Conservation (phyloP, 441 rosid species). For the Croton setiger region DNA sequence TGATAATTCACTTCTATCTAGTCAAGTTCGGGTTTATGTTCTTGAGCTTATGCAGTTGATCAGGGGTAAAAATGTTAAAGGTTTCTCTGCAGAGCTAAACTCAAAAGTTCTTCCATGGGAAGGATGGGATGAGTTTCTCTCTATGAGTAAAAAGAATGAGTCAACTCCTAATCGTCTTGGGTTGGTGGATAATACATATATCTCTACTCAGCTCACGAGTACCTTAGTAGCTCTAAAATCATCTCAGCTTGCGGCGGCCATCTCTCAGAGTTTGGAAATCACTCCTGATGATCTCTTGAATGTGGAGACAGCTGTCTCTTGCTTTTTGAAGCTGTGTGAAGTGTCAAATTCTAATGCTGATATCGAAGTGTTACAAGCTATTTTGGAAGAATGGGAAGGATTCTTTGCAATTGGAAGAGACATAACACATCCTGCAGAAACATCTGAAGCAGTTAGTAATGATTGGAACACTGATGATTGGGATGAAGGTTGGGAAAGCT, state of each 20-base stretch:
- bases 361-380: conserved; percentile 57
- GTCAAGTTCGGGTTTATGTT: conserved; percentile 70
- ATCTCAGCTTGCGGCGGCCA: conserved; percentile 64
- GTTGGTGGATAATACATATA: conserved; percentile 43
- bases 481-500: conserved; percentile 99
- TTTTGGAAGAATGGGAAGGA: conserved; percentile 95
- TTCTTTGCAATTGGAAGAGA: conserved; percentile 47
- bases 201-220: conserved; percentile 67
- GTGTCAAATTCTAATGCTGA: conserved; percentile 48
- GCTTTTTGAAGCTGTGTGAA: conserved; percentile 68
- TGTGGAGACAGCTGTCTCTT: conserved; percentile 56
- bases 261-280: conserved; percentile 67
- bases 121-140: conserved; percentile 66
- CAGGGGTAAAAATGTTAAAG: conserved; percentile 55
- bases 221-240: conserved; percentile 92
- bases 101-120: conserved; percentile 74
- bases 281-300: conserved; percentile 63
- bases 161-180: conserved; percentile 28
- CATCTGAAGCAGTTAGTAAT: conserved; percentile 43
- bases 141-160: conserved; percentile 43
- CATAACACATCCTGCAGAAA: conserved; percentile 42
- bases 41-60: conserved; percentile 88
- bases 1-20: conserved; percentile 72
- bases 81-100: conserved; percentile 54
- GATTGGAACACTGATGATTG: conserved; percentile 81